Conservation (phyloP, 2,329 filamentous ascomycete genomes). For the Bipolaris bicolor region DNA sequence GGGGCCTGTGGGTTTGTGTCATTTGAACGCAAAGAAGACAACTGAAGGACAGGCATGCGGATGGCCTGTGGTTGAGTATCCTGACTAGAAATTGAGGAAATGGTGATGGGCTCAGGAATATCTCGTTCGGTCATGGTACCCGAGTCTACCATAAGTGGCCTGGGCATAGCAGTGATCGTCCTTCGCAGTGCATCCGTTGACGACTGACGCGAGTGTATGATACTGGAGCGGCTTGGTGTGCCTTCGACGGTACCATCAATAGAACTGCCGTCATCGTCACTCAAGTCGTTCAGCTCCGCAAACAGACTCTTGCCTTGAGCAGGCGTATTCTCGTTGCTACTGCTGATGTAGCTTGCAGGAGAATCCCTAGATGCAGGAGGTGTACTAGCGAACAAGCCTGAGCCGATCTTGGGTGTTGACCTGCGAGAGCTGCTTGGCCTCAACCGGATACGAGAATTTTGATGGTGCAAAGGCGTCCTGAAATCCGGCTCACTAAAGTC, state of each 20-base stretch:
- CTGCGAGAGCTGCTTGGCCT: constrained; percentile 64
- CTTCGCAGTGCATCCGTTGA: constrained; percentile 39
- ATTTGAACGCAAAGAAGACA: constrained; percentile 39
- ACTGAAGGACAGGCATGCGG: constrained; percentile 18
- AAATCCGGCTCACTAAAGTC: constrained; percentile 70
- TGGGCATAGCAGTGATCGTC: constrained; percentile 26
- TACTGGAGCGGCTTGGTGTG: constrained; percentile 43
- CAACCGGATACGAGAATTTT: constrained; percentile 73
- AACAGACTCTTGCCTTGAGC: constrained; percentile 78
- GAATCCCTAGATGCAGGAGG: constrained; percentile 63
- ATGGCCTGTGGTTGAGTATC: constrained; percentile 35
- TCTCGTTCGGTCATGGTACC: constrained; percentile 68
- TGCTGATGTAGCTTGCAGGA: constrained; percentile 57
- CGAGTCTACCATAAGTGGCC: constrained; percentile 62
- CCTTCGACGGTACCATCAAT: constrained; percentile 45
- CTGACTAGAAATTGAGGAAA: constrained; percentile 40
- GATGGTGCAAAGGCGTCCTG: constrained; percentile 68
- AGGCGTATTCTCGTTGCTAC: constrained; percentile 54
- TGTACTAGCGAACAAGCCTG: constrained; percentile 65
- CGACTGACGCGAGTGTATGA: constrained; percentile 41
- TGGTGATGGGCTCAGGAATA: constrained; percentile 47
- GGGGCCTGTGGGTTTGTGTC: constrained; percentile 32
- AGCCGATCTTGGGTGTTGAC: constrained; percentile 63
- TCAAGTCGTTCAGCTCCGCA: constrained; percentile 84
- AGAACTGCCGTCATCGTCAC: constrained; percentile 61